Percentiles rank a stretch among this genome's conserved stretches.
phyloP scores from a whole-genome alignment of 768 basidiomycete genomes.

The Hygrophorus pudorinus region DNA sequence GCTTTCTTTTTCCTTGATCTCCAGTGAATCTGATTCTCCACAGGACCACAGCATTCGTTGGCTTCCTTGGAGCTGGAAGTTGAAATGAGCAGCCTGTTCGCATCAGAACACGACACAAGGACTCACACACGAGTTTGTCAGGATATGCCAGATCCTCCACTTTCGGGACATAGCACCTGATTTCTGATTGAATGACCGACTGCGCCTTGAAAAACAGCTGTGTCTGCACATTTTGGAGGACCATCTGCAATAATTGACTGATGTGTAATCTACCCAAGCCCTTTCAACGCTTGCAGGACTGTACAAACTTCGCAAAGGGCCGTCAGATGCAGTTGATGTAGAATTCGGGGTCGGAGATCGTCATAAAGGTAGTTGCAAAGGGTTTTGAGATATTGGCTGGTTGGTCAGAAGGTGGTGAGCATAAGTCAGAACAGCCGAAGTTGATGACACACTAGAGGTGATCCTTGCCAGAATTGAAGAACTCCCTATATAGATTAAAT shows the following conservation, averaged over 20 bases:
- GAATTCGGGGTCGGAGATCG: slow-evolving; percentile 88
- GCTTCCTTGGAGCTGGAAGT: slow-evolving; percentile 34
- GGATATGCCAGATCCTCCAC: slow-evolving; percentile 82
- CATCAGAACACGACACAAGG: background rate
- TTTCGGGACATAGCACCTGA: slow-evolving; percentile 72
- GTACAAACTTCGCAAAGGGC: slow-evolving; percentile 94
- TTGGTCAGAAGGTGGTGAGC: slow-evolving; percentile 2
- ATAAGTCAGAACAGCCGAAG: background rate
- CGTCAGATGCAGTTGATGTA: slow-evolving; percentile 83
- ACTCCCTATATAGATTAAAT: slow-evolving; percentile 73
- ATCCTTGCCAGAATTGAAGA: slow-evolving; percentile 82
- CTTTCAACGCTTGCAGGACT: slow-evolving; percentile 80
- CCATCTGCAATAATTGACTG: slow-evolving; percentile 74
- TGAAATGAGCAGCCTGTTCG: background rate
- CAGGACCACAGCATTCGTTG: slow-evolving; percentile 27
- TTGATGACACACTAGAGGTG: slow-evolving; percentile 30
- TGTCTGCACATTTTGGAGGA: slow-evolving; percentile 94
- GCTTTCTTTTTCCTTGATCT: slow-evolving; percentile 59
- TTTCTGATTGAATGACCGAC: slow-evolving; percentile 80
- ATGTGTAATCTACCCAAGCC: slow-evolving; percentile 63
- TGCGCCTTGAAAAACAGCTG: slow-evolving; percentile 94
- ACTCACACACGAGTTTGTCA: slow-evolving; percentile 63
- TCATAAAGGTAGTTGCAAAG: slow-evolving; percentile 94
- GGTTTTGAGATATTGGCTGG: slow-evolving; percentile 78
- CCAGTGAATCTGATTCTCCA: no score